Evolutionary conservation across 495 filamentous ascomycete genomes (phyloP).

Genomic region (Trichoderma asperelloides): DNA sequence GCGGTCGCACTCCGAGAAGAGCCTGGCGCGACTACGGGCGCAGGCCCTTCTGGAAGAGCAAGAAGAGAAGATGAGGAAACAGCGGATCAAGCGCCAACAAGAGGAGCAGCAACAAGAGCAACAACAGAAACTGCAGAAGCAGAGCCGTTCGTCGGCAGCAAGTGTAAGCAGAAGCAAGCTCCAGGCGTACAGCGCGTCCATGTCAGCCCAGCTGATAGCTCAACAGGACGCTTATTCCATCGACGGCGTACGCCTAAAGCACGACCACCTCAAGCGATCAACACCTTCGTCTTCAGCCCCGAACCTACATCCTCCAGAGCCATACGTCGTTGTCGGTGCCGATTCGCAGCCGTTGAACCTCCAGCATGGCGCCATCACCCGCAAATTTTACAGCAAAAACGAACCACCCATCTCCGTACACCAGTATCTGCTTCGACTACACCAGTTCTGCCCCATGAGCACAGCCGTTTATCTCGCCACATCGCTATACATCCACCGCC

Average conservation of each 20-base stretch:
- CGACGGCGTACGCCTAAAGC: conserved; percentile 37
- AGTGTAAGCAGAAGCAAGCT: conserved; percentile 4
- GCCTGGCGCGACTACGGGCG: conserved; percentile 27
- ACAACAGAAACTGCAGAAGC: conserved; percentile 9
- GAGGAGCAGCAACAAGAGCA: conserved; percentile 15
- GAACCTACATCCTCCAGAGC: conserved; percentile 17
- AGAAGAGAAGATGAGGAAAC: conserved; percentile 12
- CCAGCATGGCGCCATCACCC: conserved; percentile 72
- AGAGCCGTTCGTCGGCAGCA: conserved; percentile 1
- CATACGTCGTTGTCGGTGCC: conserved; percentile 49
- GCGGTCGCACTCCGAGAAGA: conserved; percentile 43
- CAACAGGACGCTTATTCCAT: conserved; percentile 16
- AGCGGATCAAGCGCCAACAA: conserved; percentile 4
- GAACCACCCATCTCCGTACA: conserved; percentile 71
- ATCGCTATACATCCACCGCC: conserved; percentile 75
- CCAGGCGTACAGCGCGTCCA: conserved; percentile 3
- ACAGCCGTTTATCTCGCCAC: conserved; percentile 92
- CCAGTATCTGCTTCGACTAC: conserved; percentile 79
- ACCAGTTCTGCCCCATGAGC: conserved; percentile 90
- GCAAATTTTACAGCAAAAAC: conserved; percentile 85
- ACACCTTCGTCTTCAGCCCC: conserved; percentile 14
- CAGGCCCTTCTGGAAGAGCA: conserved; percentile 19
- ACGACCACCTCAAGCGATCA: conserved; percentile 13
- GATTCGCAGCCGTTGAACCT: conserved; percentile 53
- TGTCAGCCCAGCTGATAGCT: conserved; percentile 6